A percentile compares a stretch with the other conserved stretches of the same genome.
These are phyloP conservation scores for Thalassiosira hispida DNA, from an alignment of 352 stramenopile genomes.

Conservation along the genomic window DNA sequence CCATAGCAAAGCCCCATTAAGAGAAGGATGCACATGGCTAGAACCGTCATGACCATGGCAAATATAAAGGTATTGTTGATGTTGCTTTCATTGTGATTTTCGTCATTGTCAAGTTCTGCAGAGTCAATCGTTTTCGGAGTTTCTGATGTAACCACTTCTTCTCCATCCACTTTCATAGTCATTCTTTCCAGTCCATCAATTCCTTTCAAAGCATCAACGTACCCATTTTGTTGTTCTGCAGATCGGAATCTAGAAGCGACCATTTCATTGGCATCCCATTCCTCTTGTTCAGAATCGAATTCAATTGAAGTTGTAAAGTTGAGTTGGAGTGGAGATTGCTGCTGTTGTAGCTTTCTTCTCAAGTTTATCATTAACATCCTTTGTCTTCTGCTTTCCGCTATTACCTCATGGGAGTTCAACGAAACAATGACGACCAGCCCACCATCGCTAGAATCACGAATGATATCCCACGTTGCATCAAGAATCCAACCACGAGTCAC, in stretches of 20 bases:
- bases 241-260: constrained; percentile 16
- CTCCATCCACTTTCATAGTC: not conserved
- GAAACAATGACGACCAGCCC: too few species aligned
- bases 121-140: not conserved
- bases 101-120: too few species aligned
- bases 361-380: too few species aligned
- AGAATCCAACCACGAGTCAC: constrained; percentile 2
- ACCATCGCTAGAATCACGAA: too few species aligned
- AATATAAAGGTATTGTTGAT: too few species aligned
- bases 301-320: constrained; percentile 8
- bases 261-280: constrained; percentile 19
- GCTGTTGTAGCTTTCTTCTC: too few species aligned
- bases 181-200: constrained; percentile 9
- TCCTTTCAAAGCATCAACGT: constrained; percentile 17
- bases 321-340: not conserved
- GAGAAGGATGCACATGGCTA: not conserved
- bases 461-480: not conserved
- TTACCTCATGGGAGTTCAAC: too few species aligned
- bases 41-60: too few species aligned
- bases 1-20: not conserved
- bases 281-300: constrained; percentile 1
- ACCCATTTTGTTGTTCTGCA: not conserved
- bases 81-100: too few species aligned
- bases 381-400: too few species aligned
- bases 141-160: too few species aligned